Base-by-base conservation (phyloP, 2,329 filamentous ascomycete genomes). In the Salinomyces thailandicus region DNA sequence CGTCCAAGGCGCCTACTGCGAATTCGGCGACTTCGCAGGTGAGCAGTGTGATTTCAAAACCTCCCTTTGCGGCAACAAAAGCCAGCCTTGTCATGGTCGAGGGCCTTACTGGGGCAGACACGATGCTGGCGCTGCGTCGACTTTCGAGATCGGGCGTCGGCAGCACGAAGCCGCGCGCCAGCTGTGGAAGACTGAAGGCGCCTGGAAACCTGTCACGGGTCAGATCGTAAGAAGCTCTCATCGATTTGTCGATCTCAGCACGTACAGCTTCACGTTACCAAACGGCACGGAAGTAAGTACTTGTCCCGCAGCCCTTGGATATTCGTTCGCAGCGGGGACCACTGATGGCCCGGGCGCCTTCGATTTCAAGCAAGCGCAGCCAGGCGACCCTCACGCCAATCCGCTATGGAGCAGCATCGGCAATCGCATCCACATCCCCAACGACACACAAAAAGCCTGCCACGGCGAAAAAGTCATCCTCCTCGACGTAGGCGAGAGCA, bases 301-400 rank as follows among this genome's bases (percentile, higher is more conserved):
- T 0, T 96, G 89, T 50, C 80, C 86, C 3, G 87, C 87, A 0
- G 85, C 86, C 0, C 65, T 96, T 41, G 89, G 89, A 5, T 93
- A 91, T 56, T 87, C 83, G 0, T 96, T 96, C 55, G 89, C 89
- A 0, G 89, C 84, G 1, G 89, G 89, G 8, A 96, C 89, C 0
- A 84, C 85, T 0, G 89, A 96, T 57, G 85, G 89, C 5, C 87
- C 89, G 0, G 89, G 89, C 1, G 78, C 77, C 0, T 93, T 94
- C 52, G 89, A 96, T 60, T 95, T 96, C 57, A 91, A 84, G 1
- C 89, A 96, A 55, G 87, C 86, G 46, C 74, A 83, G 46, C 79
- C 79, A 0, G 79, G 78, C 19, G 68, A 74, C n/a, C 79, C 85
- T 0, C 72, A 79, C 27, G 73, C 72, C 15, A 87, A 82, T 45